phyloP scores from a whole-genome alignment of 306 rosid genomes.

The Nissolia schottii region DNA sequence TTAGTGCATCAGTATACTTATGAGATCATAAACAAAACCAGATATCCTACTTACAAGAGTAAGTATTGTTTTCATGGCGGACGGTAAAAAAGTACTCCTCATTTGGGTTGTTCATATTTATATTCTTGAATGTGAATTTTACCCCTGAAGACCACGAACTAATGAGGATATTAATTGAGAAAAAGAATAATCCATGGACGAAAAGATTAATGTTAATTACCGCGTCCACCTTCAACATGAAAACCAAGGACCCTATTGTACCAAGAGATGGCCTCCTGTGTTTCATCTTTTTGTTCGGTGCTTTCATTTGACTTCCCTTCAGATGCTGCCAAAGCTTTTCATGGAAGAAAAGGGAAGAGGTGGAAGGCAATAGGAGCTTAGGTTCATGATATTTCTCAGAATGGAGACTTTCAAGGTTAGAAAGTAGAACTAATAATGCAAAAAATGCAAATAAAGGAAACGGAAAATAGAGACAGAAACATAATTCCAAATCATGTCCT shows the following conservation, averaged over 20 bases:
- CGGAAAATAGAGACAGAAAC: background rate
- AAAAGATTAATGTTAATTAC: conserved; percentile 42
- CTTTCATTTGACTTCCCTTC: conserved; percentile 41
- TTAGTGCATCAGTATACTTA: background rate
- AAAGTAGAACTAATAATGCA: background rate
- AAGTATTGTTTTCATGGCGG: conserved; percentile 56
- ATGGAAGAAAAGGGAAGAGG: background rate
- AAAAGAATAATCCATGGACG: background rate
- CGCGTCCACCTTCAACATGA: conserved; percentile 78
- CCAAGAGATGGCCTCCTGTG: conserved; percentile 69
- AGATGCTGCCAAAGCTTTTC: conserved; percentile 48
- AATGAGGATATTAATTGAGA: conserved; percentile 14
- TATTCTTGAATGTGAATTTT: conserved; percentile 72
- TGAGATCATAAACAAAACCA: conserved; percentile 16
- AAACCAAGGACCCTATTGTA: conserved; percentile 76
- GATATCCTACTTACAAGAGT: conserved; percentile 55
- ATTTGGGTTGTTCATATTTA: conserved; percentile 41
- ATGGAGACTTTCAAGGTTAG: background rate
- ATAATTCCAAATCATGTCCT: background rate
- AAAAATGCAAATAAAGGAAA: background rate
- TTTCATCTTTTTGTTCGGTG: conserved; percentile 40
- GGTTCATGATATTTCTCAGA: background rate
- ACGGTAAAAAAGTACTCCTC: conserved; percentile 66
- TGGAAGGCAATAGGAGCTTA: background rate
- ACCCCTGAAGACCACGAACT: conserved; percentile 50